Percentiles rank a stretch among this genome's conserved stretches.
Evolutionary conservation across 2,329 filamentous ascomycete genomes (phyloP).

Genomic region (Pseudocercospora ulei): DNA sequence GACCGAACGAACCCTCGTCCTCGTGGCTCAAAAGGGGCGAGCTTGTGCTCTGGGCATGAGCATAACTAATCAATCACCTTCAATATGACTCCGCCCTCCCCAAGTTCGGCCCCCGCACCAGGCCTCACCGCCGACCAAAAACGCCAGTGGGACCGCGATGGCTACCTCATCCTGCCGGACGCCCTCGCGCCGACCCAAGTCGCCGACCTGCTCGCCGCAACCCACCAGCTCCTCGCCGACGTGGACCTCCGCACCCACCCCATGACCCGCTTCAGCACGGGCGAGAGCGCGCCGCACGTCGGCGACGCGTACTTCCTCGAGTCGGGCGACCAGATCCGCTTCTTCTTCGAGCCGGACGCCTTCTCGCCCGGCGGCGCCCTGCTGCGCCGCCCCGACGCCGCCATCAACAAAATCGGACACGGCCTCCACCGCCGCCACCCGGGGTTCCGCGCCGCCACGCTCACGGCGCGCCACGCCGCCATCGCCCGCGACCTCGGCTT

Average conservation of each 20-base stretch:
- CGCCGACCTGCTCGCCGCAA: constrained; percentile 60
- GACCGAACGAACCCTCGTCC: too few relatives aligned
- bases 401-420: constrained; percentile 62
- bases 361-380: constrained; percentile 57
- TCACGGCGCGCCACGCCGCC: constrained; percentile 48
- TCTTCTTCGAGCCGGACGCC: constrained; percentile 96
- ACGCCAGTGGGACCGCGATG: constrained; percentile 62
- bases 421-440: constrained; percentile 43
- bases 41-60: too few relatives aligned
- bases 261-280: constrained; percentile 87
- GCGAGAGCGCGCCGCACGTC: constrained; percentile 64
- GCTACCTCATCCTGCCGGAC: constrained; percentile 77
- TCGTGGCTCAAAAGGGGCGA: too few relatives aligned
- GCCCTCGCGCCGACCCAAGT: constrained; percentile 61
- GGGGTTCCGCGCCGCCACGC: constrained; percentile 44
- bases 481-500: constrained; percentile 67
- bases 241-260: constrained; percentile 79
- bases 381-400: constrained; percentile 65
- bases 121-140: constrained; percentile 63
- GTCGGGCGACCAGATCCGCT: constrained; percentile 83
- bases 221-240: constrained; percentile 59
- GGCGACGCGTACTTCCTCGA: constrained; percentile 90
- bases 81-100: constrained; percentile 26
- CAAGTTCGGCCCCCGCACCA: constrained; percentile 16
- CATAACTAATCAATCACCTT: too few relatives aligned